These are phyloP conservation scores for Xylaria arbuscula DNA, from an alignment of 2,329 filamentous ascomycete species.

Conservation along the genomic window DNA sequence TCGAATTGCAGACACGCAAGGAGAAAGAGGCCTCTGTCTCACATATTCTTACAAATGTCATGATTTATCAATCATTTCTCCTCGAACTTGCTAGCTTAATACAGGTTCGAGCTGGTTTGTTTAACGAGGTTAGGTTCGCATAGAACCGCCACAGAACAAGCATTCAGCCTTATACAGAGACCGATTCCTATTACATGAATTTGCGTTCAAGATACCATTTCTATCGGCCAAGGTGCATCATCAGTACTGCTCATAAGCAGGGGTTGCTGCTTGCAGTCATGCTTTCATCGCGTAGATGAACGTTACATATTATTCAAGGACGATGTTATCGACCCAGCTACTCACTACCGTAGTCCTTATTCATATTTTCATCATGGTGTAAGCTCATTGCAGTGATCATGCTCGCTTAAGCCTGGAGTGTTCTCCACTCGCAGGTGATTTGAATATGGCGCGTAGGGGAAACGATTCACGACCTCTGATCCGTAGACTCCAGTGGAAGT, in stretches of 20 bases:
- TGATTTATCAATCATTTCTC: conserved; percentile 83
- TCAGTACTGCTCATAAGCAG: neutral
- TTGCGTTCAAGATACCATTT: conserved; percentile 26
- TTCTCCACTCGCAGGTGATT: neutral
- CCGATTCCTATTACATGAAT: conserved; percentile 15
- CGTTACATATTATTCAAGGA: neutral
- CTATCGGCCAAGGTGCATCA: conserved; percentile 8
- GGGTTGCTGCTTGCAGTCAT: neutral
- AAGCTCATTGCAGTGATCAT: neutral
- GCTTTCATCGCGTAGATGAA: conserved; percentile 16
- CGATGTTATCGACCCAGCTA: too few species aligned
- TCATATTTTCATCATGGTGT: neutral
- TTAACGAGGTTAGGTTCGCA: conserved; percentile 77
- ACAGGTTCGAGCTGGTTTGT: conserved; percentile 78
- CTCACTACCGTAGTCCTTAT: neutral
- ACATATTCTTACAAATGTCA: conserved; percentile 81
- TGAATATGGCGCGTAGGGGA: neutral
- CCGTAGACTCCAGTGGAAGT: neutral
- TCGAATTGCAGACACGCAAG: conserved; percentile 45
- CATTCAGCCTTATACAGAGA: neutral
- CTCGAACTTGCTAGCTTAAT: conserved; percentile 80
- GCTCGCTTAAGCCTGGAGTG: neutral
- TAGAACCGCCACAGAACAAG: conserved; percentile 40
- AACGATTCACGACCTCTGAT: neutral
- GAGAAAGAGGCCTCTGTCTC: conserved; percentile 72